Evolutionary conservation across 2,329 filamentous ascomycete genomes (phyloP).

Genomic region (Arthrobotrys sinensis): DNA sequence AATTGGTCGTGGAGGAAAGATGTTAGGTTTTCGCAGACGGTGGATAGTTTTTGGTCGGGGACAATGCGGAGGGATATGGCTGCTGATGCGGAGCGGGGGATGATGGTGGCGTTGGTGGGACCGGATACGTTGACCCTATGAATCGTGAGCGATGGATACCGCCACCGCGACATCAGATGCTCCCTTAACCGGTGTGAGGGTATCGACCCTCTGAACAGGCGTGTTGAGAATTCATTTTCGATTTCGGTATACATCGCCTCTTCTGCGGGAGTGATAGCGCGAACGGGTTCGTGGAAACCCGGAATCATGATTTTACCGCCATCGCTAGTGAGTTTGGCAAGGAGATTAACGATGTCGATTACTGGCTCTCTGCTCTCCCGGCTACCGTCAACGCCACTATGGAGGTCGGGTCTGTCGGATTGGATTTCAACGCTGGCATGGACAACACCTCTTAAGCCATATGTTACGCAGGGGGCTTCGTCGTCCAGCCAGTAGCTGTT

Average conservation of each 20-base stretch:
- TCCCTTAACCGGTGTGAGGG: constrained; percentile 80
- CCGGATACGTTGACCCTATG: constrained; percentile 94
- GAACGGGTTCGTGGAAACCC: constrained; percentile 63
- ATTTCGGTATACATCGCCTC: constrained; percentile 64
- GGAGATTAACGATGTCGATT: constrained; percentile 87
- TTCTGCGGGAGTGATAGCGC: constrained; percentile 62
- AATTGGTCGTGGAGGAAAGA: constrained; percentile 81
- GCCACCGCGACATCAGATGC: constrained; percentile 93
- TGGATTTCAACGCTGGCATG: constrained; percentile 92
- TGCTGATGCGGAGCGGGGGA: constrained; percentile 89
- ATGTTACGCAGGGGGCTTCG: constrained; percentile 93
- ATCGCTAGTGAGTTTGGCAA: constrained; percentile 84
- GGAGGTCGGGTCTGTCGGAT: constrained; percentile 87
- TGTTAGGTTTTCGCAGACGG: constrained; percentile 79
- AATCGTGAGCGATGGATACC: constrained; percentile 93
- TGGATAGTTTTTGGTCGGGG: constrained; percentile 88
- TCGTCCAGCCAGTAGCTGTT: constrained; percentile 99
- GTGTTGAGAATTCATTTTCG: constrained; percentile 56
- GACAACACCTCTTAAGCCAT: constrained; percentile 91
- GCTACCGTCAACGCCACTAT: constrained; percentile 97
- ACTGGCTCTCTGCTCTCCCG: constrained; percentile 90
- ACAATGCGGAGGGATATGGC: constrained; percentile 92
- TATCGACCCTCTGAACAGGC: constrained; percentile 67
- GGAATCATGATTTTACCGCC: constrained; percentile 88
- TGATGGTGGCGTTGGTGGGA: constrained; percentile 87